These are phyloP conservation scores for Persicaria maculosa DNA, from an alignment of 148 eudicot species.

Conservation along the genomic window DNA sequence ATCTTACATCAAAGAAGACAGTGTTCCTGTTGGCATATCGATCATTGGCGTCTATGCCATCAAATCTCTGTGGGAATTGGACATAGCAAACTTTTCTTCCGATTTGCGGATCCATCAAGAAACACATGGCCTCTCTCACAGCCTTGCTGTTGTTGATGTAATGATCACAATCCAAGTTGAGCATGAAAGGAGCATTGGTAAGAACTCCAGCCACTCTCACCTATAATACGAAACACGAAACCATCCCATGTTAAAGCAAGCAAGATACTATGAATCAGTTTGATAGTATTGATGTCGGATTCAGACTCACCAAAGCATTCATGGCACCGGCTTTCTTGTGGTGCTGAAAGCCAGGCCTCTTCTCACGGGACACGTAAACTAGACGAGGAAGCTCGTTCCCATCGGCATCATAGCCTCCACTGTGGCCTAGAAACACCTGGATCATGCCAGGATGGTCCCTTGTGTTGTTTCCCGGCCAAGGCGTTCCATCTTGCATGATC, in stretches of 20 bases:
- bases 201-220: constrained; percentile 90
- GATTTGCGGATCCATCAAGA: constrained; percentile 88
- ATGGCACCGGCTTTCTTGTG: constrained; percentile 99
- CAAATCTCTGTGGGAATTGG: constrained; percentile 92
- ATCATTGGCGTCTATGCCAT: constrained; percentile 83
- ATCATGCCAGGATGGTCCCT: constrained; percentile 98
- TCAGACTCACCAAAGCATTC: constrained; percentile 84
- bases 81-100: constrained; percentile 94
- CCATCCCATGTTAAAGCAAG: too few species aligned
- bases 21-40: constrained; percentile 96
- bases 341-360: constrained; percentile 23
- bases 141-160: constrained; percentile 97
- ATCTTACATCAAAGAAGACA: constrained; percentile 90
- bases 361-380: background rate
- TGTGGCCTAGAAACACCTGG: constrained; percentile 92
- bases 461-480: constrained; percentile 98
- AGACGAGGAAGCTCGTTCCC: constrained; percentile 96
- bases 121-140: constrained; percentile 87
- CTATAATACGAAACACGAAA: constrained; percentile 25
- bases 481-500: constrained; percentile 99
- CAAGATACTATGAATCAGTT: too few species aligned
- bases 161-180: constrained; percentile 98
- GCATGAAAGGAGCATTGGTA: constrained; percentile 99
- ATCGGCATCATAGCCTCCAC: constrained; percentile 85
- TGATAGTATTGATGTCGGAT: background rate